These are phyloP conservation scores for Schizochytrium sp. DNA, from an alignment of 108 stramenopile genomes.

Conservation along the genomic window DNA sequence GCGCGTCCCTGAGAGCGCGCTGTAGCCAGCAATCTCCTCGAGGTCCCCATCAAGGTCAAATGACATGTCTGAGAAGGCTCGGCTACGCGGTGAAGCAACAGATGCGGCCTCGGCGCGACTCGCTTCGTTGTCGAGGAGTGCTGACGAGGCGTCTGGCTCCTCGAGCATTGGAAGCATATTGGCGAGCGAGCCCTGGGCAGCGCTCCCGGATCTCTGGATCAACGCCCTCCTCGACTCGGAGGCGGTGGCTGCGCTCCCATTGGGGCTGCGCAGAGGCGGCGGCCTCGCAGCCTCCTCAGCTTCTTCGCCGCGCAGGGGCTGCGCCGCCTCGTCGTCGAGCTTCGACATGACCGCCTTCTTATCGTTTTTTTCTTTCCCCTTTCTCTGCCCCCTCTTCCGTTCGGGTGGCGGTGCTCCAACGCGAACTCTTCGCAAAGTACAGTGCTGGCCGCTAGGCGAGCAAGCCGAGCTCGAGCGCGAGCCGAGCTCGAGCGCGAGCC, in stretches of 20 bases:
- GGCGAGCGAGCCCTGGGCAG: not conserved
- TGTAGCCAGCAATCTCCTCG: not conserved
- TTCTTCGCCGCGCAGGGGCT: not conserved
- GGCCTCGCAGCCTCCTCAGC: not conserved
- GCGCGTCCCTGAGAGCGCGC: not conserved
- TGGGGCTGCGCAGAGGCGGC: not conserved
- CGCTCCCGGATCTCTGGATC: not conserved
- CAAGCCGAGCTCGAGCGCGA: too few relatives aligned
- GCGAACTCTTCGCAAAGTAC: too few relatives aligned
- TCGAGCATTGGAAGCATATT: not conserved
- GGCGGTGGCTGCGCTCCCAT: not conserved
- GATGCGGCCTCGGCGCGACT: too few relatives aligned
- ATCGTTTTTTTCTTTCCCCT: too few relatives aligned
- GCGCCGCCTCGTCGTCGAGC: not conserved
- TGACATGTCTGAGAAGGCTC: not conserved
- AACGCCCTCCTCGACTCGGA: not conserved
- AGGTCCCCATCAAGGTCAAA: not conserved
- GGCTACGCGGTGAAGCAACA: too few relatives aligned
- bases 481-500: too few relatives aligned
- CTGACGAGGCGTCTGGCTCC: not conserved
- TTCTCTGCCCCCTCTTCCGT: too few relatives aligned
- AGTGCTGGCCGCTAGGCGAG: too few relatives aligned
- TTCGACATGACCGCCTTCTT: not conserved
- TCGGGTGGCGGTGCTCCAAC: too few relatives aligned
- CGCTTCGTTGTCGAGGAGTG: not conserved